Evolutionary conservation across 108 stramenopile species (phyloP), one percentile per base, ranked within the genome.

Genomic region (Pseudonitzschia pungens): DNA sequence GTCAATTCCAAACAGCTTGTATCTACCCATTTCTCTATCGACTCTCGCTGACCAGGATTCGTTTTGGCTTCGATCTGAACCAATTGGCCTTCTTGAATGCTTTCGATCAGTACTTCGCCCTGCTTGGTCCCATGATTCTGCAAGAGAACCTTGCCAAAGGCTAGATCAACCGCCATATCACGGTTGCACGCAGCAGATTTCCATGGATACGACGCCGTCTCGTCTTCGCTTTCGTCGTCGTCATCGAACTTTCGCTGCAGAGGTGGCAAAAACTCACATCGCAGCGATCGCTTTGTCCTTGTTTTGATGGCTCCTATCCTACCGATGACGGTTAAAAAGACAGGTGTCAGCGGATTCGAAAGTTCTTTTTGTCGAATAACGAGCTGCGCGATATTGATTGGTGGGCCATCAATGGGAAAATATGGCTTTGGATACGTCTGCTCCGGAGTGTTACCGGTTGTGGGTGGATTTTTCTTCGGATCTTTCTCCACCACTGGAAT

Each of bases 1-100:
- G 68, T 51, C 73, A 82, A 67, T n/a, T 82, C 81, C 55, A 82
- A 44, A 4, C 42, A 64, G n/a, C 60, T 31, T 4, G 69, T 62
- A 24, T 69, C 54, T 1, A 75, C 70, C 81, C 81, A 82, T 40
- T 65, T 56, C 21, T 28, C 41, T 16, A 78, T 62, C 22, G 81
- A 74, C 29, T 70, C 73, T 52, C 71, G 56, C 41, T 69, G 55
- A 6, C 59, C 58, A 11, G 77, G 77, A 31, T 77, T 77, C 40
- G 77, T 74, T 62, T 43, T 62, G 22, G 69, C 81, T 75, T 71
- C 52, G 15, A 78, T 56, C 26, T 73, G 59, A 16, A 82, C 27
- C 42, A 82, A n/a, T 40, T 74, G 56, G 4, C 77, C 77, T 42
- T 55, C 60, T 57, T 64, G 22, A 27, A 82, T 50, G 5, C 20